These are phyloP conservation scores for Boletellus dicymbophilus DNA, from an alignment of 1,284 basidiomycete species.

Conservation along the genomic window DNA sequence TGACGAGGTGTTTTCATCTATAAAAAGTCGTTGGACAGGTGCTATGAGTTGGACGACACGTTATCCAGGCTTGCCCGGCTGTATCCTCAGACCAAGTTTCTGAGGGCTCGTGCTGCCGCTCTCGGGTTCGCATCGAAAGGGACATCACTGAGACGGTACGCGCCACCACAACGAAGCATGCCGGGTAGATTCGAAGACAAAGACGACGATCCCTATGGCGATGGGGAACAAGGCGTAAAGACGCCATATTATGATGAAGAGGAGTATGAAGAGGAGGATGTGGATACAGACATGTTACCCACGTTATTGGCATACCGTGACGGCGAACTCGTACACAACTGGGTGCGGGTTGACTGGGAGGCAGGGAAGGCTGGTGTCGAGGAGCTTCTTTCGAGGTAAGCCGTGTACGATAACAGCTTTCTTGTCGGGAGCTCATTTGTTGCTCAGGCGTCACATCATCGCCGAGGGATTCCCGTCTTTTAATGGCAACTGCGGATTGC, in stretches of 20 bases:
- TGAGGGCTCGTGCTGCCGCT: slow-evolving; percentile 71
- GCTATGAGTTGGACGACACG: slow-evolving; percentile 68
- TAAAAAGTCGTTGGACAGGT: slow-evolving; percentile 69
- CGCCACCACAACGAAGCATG: slow-evolving; percentile 17
- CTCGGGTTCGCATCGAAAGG: slow-evolving; percentile 70
- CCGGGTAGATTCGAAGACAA: slow-evolving; percentile 37
- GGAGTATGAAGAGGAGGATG: slow-evolving; percentile 42
- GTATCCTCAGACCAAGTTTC: slow-evolving; percentile 76
- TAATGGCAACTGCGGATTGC: slow-evolving; percentile 31
- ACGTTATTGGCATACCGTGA: slow-evolving; percentile 81
- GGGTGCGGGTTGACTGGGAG: slow-evolving; percentile 87
- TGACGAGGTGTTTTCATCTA: slow-evolving; percentile 4
- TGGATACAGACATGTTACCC: slow-evolving; percentile 81
- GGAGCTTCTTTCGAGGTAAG: slow-evolving; percentile 65
- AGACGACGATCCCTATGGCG: slow-evolving; percentile 49
- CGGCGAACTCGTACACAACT: slow-evolving; percentile 80
- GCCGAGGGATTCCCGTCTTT: slow-evolving; percentile 12
- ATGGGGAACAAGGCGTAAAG: slow-evolving; percentile 26
- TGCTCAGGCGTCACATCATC: slow-evolving; percentile 33
- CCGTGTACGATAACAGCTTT: slow-evolving; percentile 12
- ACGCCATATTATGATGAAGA: slow-evolving; percentile 38
- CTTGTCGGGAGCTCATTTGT: background rate
- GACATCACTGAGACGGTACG: slow-evolving; percentile 22
- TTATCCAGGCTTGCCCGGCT: slow-evolving; percentile 68
- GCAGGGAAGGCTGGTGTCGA: slow-evolving; percentile 66